phyloP scores from a whole-genome alignment of 805 yeast genomes.

The Kodamaea lidongshanica region DNA sequence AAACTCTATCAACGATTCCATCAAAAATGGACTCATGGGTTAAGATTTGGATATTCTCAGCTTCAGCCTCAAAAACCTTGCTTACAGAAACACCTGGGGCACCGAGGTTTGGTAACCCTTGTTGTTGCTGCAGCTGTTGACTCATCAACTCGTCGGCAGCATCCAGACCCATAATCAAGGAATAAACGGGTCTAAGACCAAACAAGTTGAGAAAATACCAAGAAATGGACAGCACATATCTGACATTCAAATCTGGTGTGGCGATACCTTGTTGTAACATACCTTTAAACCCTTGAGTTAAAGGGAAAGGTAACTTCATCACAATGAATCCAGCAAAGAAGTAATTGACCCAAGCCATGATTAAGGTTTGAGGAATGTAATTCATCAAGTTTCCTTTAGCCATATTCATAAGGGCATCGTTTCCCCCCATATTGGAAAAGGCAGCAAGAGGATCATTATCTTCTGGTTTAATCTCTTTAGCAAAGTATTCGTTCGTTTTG shows the following conservation, averaged over 20 bases:
- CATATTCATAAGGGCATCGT: conserved; percentile 70
- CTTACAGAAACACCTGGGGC: conserved; percentile 58
- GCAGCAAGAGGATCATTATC: conserved; percentile 42
- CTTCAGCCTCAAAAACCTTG: conserved; percentile 59
- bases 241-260: conserved; percentile 78
- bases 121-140: conserved; percentile 34
- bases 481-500: conserved; percentile 49
- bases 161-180: conserved; percentile 52
- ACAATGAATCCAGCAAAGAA: conserved; percentile 89
- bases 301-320: conserved; percentile 77
- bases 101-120: conserved; percentile 34
- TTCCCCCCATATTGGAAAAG: conserved; percentile 60
- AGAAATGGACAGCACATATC: conserved; percentile 90
- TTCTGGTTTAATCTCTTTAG: conserved; percentile 38
- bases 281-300: conserved; percentile 81
- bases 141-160: conserved; percentile 41
- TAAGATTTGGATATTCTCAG: conserved; percentile 66
- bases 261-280: conserved; percentile 86
- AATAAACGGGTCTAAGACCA: conserved; percentile 76
- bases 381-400: conserved; percentile 76
- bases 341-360: conserved; percentile 94
- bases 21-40: conserved; percentile 47
- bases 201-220: conserved; percentile 90
- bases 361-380: conserved; percentile 84
- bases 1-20: conserved; percentile 56